Evolutionary conservation across 768 basidiomycete genomes (phyloP).

Genomic region (Pleurotus djamor): DNA sequence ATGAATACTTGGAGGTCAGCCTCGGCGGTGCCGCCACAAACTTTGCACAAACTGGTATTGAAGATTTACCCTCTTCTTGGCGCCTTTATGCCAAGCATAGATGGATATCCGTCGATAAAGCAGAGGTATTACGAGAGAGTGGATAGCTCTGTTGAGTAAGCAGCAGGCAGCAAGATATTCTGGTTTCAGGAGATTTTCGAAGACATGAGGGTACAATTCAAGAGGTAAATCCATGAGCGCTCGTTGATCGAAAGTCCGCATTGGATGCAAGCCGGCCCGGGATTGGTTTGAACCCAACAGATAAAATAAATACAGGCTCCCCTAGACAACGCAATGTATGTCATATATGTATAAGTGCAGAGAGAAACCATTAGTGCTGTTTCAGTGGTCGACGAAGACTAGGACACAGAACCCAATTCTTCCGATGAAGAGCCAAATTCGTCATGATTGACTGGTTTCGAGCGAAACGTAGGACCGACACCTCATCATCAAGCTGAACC

Average conservation of each 20-base stretch:
- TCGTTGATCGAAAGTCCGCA: background rate
- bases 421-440: too few relatives aligned
- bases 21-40: too few relatives aligned
- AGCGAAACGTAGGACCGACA: too few relatives aligned
- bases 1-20: too few relatives aligned
- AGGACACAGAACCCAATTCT: too few relatives aligned
- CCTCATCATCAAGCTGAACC: too few relatives aligned
- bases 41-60: background rate
- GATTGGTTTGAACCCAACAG: background rate
- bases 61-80: slow-evolving; percentile 51
- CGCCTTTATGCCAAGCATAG: slow-evolving; percentile 70
- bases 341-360: too few relatives aligned
- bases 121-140: slow-evolving; percentile 41
- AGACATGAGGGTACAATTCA: slow-evolving; percentile 61
- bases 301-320: background rate
- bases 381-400: too few relatives aligned
- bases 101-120: slow-evolving; percentile 63
- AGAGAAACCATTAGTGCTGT: too few relatives aligned
- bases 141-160: slow-evolving; percentile 58
- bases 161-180: slow-evolving; percentile 50
- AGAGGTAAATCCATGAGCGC: slow-evolving; percentile 49
- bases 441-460: too few relatives aligned
- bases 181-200: slow-evolving; percentile 48
- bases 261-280: background rate
- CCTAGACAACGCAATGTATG: background rate